Percentiles rank a stretch among this genome's conserved stretches.
These are phyloP conservation scores for Sonneratia caseolaris DNA, from an alignment of 345 rosid species.

Conservation along the genomic window DNA sequence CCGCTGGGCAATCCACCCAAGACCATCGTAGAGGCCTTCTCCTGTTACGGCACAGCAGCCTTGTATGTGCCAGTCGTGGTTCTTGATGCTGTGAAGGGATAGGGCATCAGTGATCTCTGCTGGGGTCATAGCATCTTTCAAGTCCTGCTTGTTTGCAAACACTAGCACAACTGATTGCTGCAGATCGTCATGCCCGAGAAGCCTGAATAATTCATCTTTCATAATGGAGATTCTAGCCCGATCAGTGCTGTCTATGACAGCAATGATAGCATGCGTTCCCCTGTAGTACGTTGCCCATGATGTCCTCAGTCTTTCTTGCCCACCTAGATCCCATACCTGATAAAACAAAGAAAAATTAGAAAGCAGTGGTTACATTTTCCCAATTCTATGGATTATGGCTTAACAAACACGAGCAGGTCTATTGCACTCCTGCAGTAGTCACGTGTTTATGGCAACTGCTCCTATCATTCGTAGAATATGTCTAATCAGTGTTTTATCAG, in stretches of 20 bases:
- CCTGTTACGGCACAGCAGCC: constrained; percentile 84
- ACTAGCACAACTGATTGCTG: constrained; percentile 69
- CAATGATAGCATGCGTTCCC: constrained; percentile 83
- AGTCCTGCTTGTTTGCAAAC: constrained; percentile 85
- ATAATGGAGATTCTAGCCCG: constrained; percentile 71
- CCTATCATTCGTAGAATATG: background rate
- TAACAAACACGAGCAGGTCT: background rate
- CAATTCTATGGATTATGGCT: background rate
- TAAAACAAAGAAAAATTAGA: background rate
- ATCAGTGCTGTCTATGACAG: constrained; percentile 86
- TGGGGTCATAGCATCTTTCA: constrained; percentile 88
- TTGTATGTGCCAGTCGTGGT: constrained; percentile 96
- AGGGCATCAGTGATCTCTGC: constrained; percentile 80
- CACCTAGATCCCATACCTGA: constrained; percentile 96
- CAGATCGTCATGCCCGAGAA: constrained; percentile 75
- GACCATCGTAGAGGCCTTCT: constrained; percentile 74
- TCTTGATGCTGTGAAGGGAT: constrained; percentile 84
- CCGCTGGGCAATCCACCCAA: constrained; percentile 80
- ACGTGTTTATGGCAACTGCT: background rate
- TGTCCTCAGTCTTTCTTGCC: constrained; percentile 85
- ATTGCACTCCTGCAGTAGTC: background rate
- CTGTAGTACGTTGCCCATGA: constrained; percentile 96
- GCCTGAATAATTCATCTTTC: constrained; percentile 73
- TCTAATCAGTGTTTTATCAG: background rate
- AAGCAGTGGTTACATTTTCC: no score